Percentiles rank a stretch among this genome's conserved stretches.
phyloP scores from a whole-genome alignment of 331 rosid species.

The Cydonia oblonga region DNA sequence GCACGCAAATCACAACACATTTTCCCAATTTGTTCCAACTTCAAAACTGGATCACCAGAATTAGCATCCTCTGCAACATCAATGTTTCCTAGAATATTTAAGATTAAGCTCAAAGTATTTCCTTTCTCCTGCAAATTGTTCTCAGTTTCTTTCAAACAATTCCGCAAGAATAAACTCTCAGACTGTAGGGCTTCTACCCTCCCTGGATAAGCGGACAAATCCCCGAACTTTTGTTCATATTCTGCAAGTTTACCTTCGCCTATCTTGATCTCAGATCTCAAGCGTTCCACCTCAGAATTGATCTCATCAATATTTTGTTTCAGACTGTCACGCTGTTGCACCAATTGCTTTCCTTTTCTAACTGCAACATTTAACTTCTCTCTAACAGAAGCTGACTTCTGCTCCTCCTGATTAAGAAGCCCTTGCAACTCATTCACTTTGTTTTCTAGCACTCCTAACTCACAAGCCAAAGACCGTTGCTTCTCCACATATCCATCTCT shows the following conservation, averaged over 20 bases:
- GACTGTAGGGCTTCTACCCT: constrained; percentile 58
- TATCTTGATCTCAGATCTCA: constrained; percentile 53
- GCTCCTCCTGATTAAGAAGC: constrained; percentile 82
- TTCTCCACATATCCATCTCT: constrained; percentile 48
- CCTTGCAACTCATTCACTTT: constrained; percentile 61
- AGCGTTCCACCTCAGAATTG: constrained; percentile 43
- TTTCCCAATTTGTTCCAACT: constrained; percentile 52
- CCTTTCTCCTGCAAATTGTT: constrained; percentile 52
- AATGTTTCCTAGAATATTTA: constrained; percentile 43
- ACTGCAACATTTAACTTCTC: constrained; percentile 89
- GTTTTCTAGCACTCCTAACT: constrained; percentile 47
- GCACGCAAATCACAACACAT: constrained; percentile 40
- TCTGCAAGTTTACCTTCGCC: constrained; percentile 41
- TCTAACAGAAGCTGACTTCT: constrained; percentile 70
- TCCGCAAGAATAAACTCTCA: constrained; percentile 45
- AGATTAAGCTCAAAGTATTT: constrained; percentile 34
- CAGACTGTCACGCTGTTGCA: constrained; percentile 79
- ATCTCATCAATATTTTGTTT: constrained; percentile 64
- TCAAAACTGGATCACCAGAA: constrained; percentile 50
- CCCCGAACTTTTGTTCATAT: constrained; percentile 47
- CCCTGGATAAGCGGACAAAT: constrained; percentile 45
- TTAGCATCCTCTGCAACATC: constrained; percentile 43
- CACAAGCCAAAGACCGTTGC: constrained; percentile 43
- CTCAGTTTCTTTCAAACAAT: constrained; percentile 50
- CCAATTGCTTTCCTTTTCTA: constrained; percentile 80